These are phyloP conservation scores for Epichloe coenophiala DNA, from an alignment of 2,329 filamentous ascomycete species.

Conservation along the genomic window DNA sequence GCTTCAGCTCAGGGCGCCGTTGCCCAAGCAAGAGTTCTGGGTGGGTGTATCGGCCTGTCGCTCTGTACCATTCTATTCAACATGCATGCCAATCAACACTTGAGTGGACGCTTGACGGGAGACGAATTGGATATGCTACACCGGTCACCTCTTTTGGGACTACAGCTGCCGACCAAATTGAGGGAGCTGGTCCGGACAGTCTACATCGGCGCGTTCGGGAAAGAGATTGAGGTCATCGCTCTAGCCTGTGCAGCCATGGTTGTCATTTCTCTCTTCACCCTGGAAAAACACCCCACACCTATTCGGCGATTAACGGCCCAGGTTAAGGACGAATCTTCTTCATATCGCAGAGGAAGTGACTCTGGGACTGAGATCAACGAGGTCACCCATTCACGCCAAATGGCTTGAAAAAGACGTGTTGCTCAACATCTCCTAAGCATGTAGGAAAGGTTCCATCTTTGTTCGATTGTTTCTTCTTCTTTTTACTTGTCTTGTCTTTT, in stretches of 20 bases:
- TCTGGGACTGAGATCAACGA: slow-evolving; percentile 24
- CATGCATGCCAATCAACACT: slow-evolving; percentile 23
- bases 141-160: slow-evolving; percentile 27
- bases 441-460: neutral
- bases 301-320: slow-evolving; percentile 18
- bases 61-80: slow-evolving; percentile 47
- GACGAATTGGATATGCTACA: slow-evolving; percentile 28
- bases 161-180: slow-evolving; percentile 19
- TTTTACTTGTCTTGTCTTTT: neutral
- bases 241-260: slow-evolving; percentile 29
- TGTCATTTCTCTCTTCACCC: slow-evolving; percentile 28
- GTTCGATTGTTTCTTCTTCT: neutral
- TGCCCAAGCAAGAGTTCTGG: slow-evolving; percentile 45
- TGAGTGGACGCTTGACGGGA: slow-evolving; percentile 22
- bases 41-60: slow-evolving; percentile 45
- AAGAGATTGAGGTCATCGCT: slow-evolving; percentile 33
- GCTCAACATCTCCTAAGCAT: neutral
- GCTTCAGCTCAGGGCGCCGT: slow-evolving; percentile 47
- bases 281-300: slow-evolving; percentile 27
- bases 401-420: slow-evolving; percentile 1
- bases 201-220: slow-evolving; percentile 32
- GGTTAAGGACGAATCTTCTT: slow-evolving; percentile 16
- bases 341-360: slow-evolving; percentile 21
- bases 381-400: slow-evolving; percentile 11
- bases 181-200: slow-evolving; percentile 24